These are phyloP conservation scores for Kodamaea hsintzibuensis DNA, from an alignment of 805 yeast species.

Conservation along the genomic window DNA sequence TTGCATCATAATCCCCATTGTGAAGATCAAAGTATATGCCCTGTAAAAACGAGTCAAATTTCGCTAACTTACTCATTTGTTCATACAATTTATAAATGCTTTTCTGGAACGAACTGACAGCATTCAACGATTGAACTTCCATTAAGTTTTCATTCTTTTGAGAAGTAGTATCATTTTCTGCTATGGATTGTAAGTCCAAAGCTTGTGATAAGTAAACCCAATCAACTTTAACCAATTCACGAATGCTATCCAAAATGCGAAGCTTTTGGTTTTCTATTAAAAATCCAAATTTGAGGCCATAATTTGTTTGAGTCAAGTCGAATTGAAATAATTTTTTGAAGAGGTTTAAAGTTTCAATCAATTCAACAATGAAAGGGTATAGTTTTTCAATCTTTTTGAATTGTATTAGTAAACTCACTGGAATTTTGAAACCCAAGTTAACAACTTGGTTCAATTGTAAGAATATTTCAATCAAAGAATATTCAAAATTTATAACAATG, in stretches of 20 bases:
- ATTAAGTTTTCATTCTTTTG: conserved; percentile 24
- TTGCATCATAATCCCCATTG: conserved; percentile 16
- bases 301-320: conserved; percentile 25
- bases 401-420: conserved; percentile 48
- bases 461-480: conserved; percentile 39
- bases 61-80: conserved; percentile 19
- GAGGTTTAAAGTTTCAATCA: conserved; percentile 52
- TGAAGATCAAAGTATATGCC: conserved; percentile 16
- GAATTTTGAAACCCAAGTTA: conserved; percentile 55
- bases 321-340: conserved; percentile 31
- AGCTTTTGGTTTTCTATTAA: conserved; percentile 39
- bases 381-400: conserved; percentile 52
- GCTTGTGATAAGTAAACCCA: conserved; percentile 60
- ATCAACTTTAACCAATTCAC: conserved; percentile 34
- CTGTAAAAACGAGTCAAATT: conserved; percentile 18
- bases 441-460: conserved; percentile 56
- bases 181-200: conserved; percentile 41
- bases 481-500: conserved; percentile 51
- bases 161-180: conserved; percentile 21
- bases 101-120: conserved; percentile 25
- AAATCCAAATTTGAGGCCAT: conserved; percentile 42
- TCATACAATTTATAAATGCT: conserved; percentile 20
- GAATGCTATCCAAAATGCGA: conserved; percentile 33
- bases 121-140: conserved; percentile 26
- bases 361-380: conserved; percentile 56